phyloP scores from a whole-genome alignment of 129 eudicot genomes.

The Lactuca saligna region DNA sequence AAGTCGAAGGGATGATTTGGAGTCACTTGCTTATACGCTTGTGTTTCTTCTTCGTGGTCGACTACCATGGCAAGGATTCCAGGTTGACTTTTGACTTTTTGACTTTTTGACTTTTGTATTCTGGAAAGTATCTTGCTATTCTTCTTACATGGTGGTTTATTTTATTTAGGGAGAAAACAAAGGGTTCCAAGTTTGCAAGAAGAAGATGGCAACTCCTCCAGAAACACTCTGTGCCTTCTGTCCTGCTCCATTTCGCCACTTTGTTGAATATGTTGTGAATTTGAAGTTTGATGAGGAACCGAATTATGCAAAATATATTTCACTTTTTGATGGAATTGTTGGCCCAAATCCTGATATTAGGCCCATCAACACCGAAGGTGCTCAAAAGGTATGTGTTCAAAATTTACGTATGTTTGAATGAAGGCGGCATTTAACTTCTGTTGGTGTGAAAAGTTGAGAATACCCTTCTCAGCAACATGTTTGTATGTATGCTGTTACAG shows the following conservation, averaged over 20 bases:
- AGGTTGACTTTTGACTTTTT: slow-evolving; percentile 44
- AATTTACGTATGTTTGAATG: background rate
- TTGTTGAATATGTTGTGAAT: slow-evolving; percentile 75
- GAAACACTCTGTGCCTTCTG: slow-evolving; percentile 75
- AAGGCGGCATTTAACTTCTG: background rate
- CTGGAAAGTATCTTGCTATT: slow-evolving; percentile 2
- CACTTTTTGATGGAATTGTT: slow-evolving; percentile 84
- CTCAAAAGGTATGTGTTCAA: slow-evolving; percentile 60
- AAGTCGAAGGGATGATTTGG: slow-evolving; percentile 92
- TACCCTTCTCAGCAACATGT: background rate
- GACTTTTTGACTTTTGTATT: background rate
- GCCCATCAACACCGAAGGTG: slow-evolving; percentile 84
- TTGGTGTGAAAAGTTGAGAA: no score
- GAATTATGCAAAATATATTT: slow-evolving; percentile 71
- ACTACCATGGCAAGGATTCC: slow-evolving; percentile 91
- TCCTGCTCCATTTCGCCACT: slow-evolving; percentile 74
- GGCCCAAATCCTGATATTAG: slow-evolving; percentile 90
- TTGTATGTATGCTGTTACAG: slow-evolving; percentile 30
- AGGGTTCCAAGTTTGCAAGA: slow-evolving; percentile 88
- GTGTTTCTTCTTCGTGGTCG: slow-evolving; percentile 84
- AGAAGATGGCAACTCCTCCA: slow-evolving; percentile 94
- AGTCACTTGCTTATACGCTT: slow-evolving; percentile 91
- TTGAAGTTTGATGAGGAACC: slow-evolving; percentile 85
- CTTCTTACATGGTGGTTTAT: slow-evolving; percentile 25
- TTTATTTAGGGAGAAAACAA: slow-evolving; percentile 71